Conservation (phyloP, 208 protist species). For the Giardia muris region DNA sequence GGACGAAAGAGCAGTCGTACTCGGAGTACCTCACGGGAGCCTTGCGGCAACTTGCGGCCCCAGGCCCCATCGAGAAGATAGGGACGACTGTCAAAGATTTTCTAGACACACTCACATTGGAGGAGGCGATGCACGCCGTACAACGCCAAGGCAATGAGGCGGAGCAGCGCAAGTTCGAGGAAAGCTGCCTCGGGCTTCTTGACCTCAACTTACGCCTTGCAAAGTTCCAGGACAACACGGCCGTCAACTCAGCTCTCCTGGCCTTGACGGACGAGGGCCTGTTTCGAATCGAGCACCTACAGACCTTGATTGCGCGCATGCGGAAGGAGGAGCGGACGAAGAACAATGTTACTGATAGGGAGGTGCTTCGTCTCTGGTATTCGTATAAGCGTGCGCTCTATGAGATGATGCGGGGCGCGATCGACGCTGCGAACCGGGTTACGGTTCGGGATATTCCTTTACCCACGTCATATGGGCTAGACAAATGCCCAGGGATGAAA, state of each 20-base stretch:
- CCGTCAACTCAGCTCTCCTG: neutral
- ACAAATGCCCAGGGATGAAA: neutral
- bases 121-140: neutral
- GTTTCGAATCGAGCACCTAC: neutral
- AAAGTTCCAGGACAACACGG: neutral
- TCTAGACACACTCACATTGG: neutral
- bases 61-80: neutral
- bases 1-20: neutral
- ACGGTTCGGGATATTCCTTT: constrained; percentile 15
- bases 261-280: constrained; percentile 6
- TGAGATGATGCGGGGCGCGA: constrained; percentile 23
- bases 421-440: constrained; percentile 9
- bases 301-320: neutral
- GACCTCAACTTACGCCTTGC: neutral
- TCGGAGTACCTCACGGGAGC: neutral
- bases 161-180: neutral
- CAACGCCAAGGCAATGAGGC: neutral
- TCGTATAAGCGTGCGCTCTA: constrained; percentile 23
- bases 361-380: neutral
- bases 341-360: neutral
- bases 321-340: neutral
- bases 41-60: neutral
- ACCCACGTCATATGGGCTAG: neutral
- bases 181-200: neutral
- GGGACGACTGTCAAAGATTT: neutral